Evolutionary conservation across 2,329 filamentous ascomycete species (phyloP).

Genomic region (Volutella citrinella): DNA sequence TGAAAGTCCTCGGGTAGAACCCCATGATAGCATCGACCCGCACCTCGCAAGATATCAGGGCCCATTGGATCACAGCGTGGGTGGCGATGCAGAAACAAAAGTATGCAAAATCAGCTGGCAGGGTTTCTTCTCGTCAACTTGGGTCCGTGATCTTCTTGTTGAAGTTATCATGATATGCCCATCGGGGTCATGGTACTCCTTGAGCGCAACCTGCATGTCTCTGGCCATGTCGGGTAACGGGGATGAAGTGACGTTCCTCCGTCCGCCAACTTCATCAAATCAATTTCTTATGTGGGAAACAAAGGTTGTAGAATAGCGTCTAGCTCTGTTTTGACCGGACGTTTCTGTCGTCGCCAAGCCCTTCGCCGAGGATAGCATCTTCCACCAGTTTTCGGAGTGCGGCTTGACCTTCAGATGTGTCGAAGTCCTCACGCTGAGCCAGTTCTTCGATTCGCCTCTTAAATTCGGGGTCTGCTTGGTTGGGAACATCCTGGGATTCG

Average conservation of each 20-base stretch:
- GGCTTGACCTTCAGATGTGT: slow-evolving; percentile 74
- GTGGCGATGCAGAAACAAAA: slow-evolving; percentile 35
- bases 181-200: slow-evolving; percentile 52
- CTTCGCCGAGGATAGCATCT: slow-evolving; percentile 71
- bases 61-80: no score
- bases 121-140: slow-evolving; percentile 53
- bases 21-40: slow-evolving; percentile 59
- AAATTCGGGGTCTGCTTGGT: slow-evolving; percentile 77
- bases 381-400: slow-evolving; percentile 75
- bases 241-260: slow-evolving; percentile 52
- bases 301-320: slow-evolving; percentile 37
- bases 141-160: slow-evolving; percentile 48
- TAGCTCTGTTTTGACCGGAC: slow-evolving; percentile 60
- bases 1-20: slow-evolving; percentile 59
- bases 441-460: slow-evolving; percentile 84
- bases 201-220: slow-evolving; percentile 51
- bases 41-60: slow-evolving; percentile 71
- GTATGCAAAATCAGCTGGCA: slow-evolving; percentile 56
- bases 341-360: slow-evolving; percentile 60
- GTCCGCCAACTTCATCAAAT: slow-evolving; percentile 44
- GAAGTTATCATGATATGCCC: slow-evolving; percentile 42
- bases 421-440: slow-evolving; percentile 78
- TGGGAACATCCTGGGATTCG: slow-evolving; percentile 55
- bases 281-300: slow-evolving; percentile 63
- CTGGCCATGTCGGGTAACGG: slow-evolving; percentile 41